Base-by-base conservation (phyloP, 306 rosid genomes). In the Vigna nakashimae region DNA sequence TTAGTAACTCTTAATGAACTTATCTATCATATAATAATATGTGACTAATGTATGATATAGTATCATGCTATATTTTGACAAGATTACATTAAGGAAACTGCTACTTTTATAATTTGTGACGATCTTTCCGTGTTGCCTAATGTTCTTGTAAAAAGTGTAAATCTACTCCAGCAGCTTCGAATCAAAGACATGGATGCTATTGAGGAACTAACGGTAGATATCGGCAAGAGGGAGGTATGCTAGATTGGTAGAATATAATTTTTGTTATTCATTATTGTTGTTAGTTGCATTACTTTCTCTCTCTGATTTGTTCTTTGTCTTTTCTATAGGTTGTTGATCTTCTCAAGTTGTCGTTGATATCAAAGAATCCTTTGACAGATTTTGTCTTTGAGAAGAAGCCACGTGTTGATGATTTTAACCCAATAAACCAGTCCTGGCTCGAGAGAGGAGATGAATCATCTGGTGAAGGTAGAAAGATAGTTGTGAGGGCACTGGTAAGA, bases 201-300 rank as follows among this genome's bases (percentile, higher is more conserved):
- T 38, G 66, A 38, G 1, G 83, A 79, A 51, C 40, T 11, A 43
- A 40, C 13, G 16, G 58, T 79, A 3, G 42, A n/a, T 9, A 65
- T 79, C 49, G n/a, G 45, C 15, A 17, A n/a, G 57, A 63, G 17
- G n/a, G 67, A 62, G 78, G 83, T 36, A 62, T 6, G 46, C 32
- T 32, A 2, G 6, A 26, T 20, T 20, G 22, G 22, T 20, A 1
- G 1, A 20, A 20, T 20, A 20, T 20, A 20, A 20, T 20, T 20
- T 20, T 49, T 49, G 5, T 2, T 49, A 3, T 12, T 46, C 13
- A 3, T 46, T 46, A 13, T 14, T 48, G 14, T 48, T 50, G 0
- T 1, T 56, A n/a, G 2, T 56, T 2, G 42, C 2, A 15, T n/a
- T 51, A 6, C 16, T 53, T 17, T 52, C 28, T 50, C 55, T 49